Evolutionary conservation across 768 basidiomycete genomes (phyloP).

Genomic region (Cystobasidium onofrii): DNA sequence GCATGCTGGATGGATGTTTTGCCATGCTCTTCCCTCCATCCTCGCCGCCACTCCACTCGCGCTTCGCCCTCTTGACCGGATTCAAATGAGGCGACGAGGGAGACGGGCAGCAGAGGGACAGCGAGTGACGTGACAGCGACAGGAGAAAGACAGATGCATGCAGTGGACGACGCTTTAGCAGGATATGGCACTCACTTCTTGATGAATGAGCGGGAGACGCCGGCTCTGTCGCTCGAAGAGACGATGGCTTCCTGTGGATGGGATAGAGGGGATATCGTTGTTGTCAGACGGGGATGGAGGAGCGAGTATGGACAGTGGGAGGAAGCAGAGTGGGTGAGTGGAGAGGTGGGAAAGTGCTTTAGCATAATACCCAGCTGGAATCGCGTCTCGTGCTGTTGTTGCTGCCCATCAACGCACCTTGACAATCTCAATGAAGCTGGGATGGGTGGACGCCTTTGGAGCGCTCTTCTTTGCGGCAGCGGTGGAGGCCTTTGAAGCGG

Average conservation of each 20-base stretch:
- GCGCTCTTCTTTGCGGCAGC: neutral
- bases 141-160: too few species aligned
- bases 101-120: neutral
- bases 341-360: neutral
- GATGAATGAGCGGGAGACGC: conserved; percentile 18
- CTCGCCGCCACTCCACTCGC: neutral
- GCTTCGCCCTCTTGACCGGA: too few species aligned
- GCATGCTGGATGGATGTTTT: neutral
- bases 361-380: neutral
- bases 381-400: neutral
- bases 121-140: neutral
- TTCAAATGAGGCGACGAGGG: too few species aligned
- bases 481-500: neutral
- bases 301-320: neutral
- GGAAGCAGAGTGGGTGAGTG: neutral
- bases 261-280: neutral
- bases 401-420: conserved; percentile 19
- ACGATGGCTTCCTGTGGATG: conserved; percentile 23
- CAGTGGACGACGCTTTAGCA: neutral
- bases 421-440: conserved; percentile 11
- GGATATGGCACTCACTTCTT: conserved; percentile 23
- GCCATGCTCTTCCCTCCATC: neutral
- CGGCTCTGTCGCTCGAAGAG: neutral
- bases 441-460: conserved; percentile 6
- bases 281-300: neutral